Percentiles rank a stretch among this genome's conserved stretches.
These are phyloP conservation scores for Coniochaeta sp. DNA, from an alignment of 2,329 filamentous ascomycete species.

Conservation along the genomic window DNA sequence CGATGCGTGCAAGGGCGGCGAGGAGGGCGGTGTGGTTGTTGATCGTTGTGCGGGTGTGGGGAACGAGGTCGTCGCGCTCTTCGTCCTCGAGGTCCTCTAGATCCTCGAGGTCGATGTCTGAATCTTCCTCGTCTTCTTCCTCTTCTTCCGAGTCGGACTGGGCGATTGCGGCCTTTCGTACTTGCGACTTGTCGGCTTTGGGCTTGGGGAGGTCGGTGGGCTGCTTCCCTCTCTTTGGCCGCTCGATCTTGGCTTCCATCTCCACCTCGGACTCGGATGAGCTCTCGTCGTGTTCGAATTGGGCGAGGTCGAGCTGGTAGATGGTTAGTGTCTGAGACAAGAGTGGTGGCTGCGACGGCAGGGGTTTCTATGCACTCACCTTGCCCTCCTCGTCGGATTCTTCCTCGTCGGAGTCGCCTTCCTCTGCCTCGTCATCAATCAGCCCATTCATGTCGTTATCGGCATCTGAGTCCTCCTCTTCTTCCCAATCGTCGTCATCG, in stretches of 20 bases:
- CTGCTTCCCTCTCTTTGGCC: slow-evolving; percentile 20
- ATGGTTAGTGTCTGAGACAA: slow-evolving; percentile 5
- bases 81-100: slow-evolving; percentile 64
- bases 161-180: slow-evolving; percentile 18
- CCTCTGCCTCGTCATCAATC: slow-evolving; percentile 28
- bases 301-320: slow-evolving; percentile 42
- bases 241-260: slow-evolving; percentile 63
- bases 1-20: slow-evolving; percentile 71
- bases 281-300: slow-evolving; percentile 52
- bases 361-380: slow-evolving; percentile 5
- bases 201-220: slow-evolving; percentile 22
- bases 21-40: slow-evolving; percentile 90
- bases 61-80: slow-evolving; percentile 57
- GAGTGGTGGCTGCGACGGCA: neutral
- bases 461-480: slow-evolving; percentile 20
- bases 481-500: slow-evolving; percentile 29
- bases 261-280: slow-evolving; percentile 66
- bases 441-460: slow-evolving; percentile 20
- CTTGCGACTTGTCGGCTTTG: slow-evolving; percentile 16
- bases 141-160: slow-evolving; percentile 49
- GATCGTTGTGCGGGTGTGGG: slow-evolving; percentile 87
- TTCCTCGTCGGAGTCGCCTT: slow-evolving; percentile 16
- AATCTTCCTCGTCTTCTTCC: slow-evolving; percentile 74
- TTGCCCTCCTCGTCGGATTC: slow-evolving; percentile 16
- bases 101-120: slow-evolving; percentile 79